Conservation (phyloP, 2,329 filamentous ascomycete genomes). For the Didymella segeticola region DNA sequence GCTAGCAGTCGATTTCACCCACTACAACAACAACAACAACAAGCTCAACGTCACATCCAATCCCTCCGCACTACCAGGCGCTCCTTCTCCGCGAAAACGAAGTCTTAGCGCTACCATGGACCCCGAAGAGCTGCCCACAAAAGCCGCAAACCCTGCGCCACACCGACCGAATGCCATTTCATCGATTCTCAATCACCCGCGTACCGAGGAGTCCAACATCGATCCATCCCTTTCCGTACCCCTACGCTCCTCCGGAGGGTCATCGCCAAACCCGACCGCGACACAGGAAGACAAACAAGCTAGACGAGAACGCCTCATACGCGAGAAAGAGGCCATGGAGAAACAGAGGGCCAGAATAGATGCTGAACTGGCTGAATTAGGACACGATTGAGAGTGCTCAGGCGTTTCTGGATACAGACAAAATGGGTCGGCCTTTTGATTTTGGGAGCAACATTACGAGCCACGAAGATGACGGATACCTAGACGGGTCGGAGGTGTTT, state of each 20-base stretch:
- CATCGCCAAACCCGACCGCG: constrained; percentile 24
- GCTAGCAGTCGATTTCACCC: constrained; percentile 48
- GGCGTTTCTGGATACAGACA: constrained; percentile 8
- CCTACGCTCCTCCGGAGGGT: constrained; percentile 26
- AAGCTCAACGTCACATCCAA: constrained; percentile 26
- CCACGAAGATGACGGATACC: constrained; percentile 17
- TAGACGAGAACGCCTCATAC: constrained; percentile 39
- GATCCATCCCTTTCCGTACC: constrained; percentile 40
- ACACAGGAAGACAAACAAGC: constrained; percentile 39
- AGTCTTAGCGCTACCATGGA: constrained; percentile 45
- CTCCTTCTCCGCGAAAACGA: constrained; percentile 44
- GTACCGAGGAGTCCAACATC: constrained; percentile 38
- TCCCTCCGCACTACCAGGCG: constrained; percentile 24
- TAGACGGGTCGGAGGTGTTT: constrained; percentile 1
- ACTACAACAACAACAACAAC: constrained; percentile 27
- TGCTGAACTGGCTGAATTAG: constrained; percentile 42
- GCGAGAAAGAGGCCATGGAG: constrained; percentile 42
- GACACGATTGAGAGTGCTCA: constrained; percentile 30
- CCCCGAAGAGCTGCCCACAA: constrained; percentile 28
- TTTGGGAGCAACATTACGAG: constrained; percentile 5
- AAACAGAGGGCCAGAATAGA: constrained; percentile 38
- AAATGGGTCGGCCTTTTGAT: constrained; percentile 2
- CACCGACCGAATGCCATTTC: constrained; percentile 45
- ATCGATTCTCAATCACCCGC: constrained; percentile 42
- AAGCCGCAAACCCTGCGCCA: constrained; percentile 30